These are phyloP conservation scores for Symmetrospora coprosmae DNA, from an alignment of 768 basidiomycete species.

Conservation along the genomic window DNA sequence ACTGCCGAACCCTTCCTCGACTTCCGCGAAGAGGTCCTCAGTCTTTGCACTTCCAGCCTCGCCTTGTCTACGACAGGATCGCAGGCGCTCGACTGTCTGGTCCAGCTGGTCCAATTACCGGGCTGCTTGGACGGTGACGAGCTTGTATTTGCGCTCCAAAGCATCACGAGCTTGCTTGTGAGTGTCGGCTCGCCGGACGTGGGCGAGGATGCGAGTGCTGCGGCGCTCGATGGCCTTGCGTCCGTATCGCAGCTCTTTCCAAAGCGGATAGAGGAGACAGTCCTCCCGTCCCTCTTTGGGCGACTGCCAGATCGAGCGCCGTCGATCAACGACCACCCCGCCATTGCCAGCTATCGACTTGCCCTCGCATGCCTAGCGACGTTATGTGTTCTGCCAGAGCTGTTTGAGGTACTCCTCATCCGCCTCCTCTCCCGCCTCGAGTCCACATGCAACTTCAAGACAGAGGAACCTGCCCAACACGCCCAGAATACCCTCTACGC, in stretches of 20 bases:
- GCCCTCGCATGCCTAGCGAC: constrained; percentile 45
- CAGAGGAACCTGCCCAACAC: constrained; percentile 4
- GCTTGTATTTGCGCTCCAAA: constrained; percentile 61
- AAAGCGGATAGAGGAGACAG: constrained; percentile 54
- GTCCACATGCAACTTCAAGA: constrained; percentile 30
- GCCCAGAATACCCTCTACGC: constrained; percentile 69
- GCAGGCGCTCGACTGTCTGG: constrained; percentile 53
- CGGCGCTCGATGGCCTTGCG: constrained; percentile 35
- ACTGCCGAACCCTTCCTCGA: constrained; percentile 14
- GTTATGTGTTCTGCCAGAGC: constrained; percentile 55
- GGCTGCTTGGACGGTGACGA: constrained; percentile 57
- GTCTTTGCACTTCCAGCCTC: constrained; percentile 47
- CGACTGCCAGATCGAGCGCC: constrained; percentile 7
- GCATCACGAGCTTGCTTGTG: constrained; percentile 54
- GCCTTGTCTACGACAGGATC: constrained; percentile 41
- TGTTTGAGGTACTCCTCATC: constrained; percentile 75
- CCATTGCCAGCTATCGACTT: constrained; percentile 43
- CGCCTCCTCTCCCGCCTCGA: constrained; percentile 65
- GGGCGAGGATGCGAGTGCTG: constrained; percentile 42
- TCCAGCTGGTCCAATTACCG: constrained; percentile 52
- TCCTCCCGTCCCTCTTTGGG: constrained; percentile 63
- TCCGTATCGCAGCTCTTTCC: constrained; percentile 49
- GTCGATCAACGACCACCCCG: background rate
- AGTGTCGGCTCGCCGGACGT: constrained; percentile 44
- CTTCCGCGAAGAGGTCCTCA: constrained; percentile 37